phyloP scores from a whole-genome alignment of 2,329 filamentous ascomycete genomes.

The Cercospora sp. region DNA sequence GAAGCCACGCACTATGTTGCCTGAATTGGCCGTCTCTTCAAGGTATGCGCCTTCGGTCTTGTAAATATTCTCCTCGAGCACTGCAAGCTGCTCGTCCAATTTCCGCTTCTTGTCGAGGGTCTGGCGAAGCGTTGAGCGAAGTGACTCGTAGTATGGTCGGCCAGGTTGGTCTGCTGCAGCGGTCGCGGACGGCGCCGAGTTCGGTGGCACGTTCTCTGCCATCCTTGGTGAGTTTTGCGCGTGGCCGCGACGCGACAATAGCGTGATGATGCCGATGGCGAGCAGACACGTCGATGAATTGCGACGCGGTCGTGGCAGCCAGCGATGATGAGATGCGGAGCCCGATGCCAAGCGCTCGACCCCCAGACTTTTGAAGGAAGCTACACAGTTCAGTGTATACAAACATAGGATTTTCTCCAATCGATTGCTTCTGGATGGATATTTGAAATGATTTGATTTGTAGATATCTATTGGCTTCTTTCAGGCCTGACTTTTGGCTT shows the following conservation, averaged over 20 bases:
- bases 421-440: not conserved
- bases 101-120: slow-evolving; percentile 65
- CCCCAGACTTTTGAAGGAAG: not conserved
- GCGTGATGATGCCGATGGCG: not conserved
- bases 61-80: slow-evolving; percentile 76
- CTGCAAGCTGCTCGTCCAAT: slow-evolving; percentile 53
- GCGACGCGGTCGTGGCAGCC: not conserved
- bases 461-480: not conserved
- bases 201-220: slow-evolving; percentile 50
- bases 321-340: not conserved
- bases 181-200: slow-evolving; percentile 34
- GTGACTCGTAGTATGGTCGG: slow-evolving; percentile 67
- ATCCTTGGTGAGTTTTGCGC: slow-evolving; percentile 36
- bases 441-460: not conserved
- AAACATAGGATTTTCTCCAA: not conserved
- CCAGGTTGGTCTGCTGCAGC: slow-evolving; percentile 49
- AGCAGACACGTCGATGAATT: not conserved
- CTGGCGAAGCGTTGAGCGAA: slow-evolving; percentile 66
- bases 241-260: not conserved
- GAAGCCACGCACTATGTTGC: slow-evolving; percentile 97
- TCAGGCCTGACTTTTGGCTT: not conserved
- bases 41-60: slow-evolving; percentile 85
- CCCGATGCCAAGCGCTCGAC: not conserved
- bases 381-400: not conserved
- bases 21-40: slow-evolving; percentile 77